Evolutionary conservation across 345 rosid genomes (phyloP).

Genomic region (Eucalyptus sp.): DNA sequence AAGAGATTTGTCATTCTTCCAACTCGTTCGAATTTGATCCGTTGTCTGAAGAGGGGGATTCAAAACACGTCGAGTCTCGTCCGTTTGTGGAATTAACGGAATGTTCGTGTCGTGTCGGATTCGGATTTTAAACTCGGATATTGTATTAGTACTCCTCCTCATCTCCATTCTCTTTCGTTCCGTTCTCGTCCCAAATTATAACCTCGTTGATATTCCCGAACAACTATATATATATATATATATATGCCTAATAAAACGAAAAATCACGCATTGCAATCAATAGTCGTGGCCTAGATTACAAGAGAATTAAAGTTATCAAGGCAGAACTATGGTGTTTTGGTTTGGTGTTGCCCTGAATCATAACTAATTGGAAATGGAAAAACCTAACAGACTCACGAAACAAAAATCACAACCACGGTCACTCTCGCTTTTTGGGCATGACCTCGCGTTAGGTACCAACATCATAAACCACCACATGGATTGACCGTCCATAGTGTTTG

Average conservation of each 20-base stretch:
- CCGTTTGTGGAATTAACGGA: not conserved
- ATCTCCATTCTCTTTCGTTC: not conserved
- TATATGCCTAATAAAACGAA: fast-evolving
- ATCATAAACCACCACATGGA: not conserved
- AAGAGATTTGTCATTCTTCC: not conserved
- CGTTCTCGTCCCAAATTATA: fast-evolving
- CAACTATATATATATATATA: not conserved
- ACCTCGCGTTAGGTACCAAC: not conserved
- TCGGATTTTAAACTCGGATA: not conserved
- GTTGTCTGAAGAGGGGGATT: not conserved
- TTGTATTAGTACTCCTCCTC: not conserved
- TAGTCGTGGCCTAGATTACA: not conserved
- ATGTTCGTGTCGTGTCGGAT: not conserved
- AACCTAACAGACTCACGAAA: not conserved
- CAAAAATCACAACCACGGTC: not conserved
- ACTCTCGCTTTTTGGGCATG: not conserved
- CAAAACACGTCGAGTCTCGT: not conserved
- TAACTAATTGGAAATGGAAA: not conserved
- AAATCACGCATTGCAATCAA: fast-evolving
- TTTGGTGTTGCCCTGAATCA: not conserved
- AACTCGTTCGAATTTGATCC: not conserved
- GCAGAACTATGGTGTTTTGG: not conserved
- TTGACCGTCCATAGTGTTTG: not conserved
- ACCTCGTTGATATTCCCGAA: not conserved
- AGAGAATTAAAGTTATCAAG: not conserved